Evolutionary conservation across 495 filamentous ascomycete genomes (phyloP), one percentile per base, ranked within the genome.

Genomic region (Penicillium atrosanguineum): DNA sequence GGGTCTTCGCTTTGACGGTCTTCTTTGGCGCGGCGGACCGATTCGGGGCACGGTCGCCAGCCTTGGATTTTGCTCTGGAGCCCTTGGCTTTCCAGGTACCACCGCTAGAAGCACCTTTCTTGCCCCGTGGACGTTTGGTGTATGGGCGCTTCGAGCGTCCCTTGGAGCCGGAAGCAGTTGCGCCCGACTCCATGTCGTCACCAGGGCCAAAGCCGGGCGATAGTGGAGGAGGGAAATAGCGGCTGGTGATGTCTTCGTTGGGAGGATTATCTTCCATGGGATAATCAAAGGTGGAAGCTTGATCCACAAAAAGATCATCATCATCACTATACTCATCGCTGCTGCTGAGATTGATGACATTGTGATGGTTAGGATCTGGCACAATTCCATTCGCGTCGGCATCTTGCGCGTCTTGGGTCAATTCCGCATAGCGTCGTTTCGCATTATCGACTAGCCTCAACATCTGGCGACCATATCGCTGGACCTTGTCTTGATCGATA

Each of bases 401-500:
- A 14, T 72, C 75, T 29, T 74, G 75, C 43, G 62, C 73, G 14
- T 72, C 75, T 29, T 67, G 53, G 50, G 69, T 84, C 61, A 90
- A 81, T 46, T 83, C 79, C 15, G 75, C 70, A 59, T 90, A 90
- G 20, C 79, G 72, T 1, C 67, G 55, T 25, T 80, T 75, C 26
- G 79, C 80, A 28, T 79, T 70, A 18, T 72, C 71, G 12, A 94
- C 73, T 7, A 96, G 65, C 11, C 79, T 78, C 11, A 91, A 62
- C 48, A 97, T 87, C 31, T 74, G 69, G 25, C 69, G 69, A 16
- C 91, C 91, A 62, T 88, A 88, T n/a, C 72, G 72, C 6, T 79
- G 62, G 20, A 94, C 88, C 64, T 84, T 89, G 19, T 89, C 83
- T 9, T 67, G 57, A 46, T 90, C 83, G 48, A 96, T 87, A 12